These are phyloP conservation scores for Cladophialophora exuberans DNA, from an alignment of 2,329 filamentous ascomycete genomes.

Conservation along the genomic window DNA sequence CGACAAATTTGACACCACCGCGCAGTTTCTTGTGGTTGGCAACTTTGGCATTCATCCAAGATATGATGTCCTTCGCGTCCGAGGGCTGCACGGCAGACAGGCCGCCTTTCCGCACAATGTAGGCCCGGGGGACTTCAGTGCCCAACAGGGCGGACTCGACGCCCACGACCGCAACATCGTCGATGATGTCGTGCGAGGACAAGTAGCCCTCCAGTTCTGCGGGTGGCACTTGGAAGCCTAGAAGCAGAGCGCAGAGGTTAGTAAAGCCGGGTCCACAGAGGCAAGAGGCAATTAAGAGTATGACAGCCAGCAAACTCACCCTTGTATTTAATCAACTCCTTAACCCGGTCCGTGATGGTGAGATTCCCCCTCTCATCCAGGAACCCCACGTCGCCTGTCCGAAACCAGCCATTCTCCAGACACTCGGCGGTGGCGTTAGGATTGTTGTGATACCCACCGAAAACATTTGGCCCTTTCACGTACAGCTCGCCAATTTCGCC, in stretches of 20 bases:
- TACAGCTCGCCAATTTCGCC: conserved; percentile 72
- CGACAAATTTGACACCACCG: conserved; percentile 43
- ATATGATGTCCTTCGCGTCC: conserved; percentile 37
- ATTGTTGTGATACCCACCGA: conserved; percentile 66
- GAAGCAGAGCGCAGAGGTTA: neutral
- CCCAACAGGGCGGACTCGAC: conserved; percentile 38
- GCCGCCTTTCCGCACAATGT: conserved; percentile 41
- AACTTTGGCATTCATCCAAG: conserved; percentile 37
- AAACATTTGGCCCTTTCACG: conserved; percentile 66
- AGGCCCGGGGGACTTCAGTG: conserved; percentile 49
- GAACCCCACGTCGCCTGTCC: conserved; percentile 84
- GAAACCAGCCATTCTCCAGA: conserved; percentile 82
- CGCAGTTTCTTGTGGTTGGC: conserved; percentile 42
- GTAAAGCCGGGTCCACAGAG: neutral
- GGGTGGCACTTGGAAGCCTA: conserved; percentile 52
- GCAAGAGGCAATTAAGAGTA: neutral
- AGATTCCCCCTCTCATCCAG: conserved; percentile 74
- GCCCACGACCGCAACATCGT: conserved; percentile 53
- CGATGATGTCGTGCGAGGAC: conserved; percentile 44
- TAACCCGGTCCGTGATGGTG: conserved; percentile 85
- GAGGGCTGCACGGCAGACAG: conserved; percentile 61
- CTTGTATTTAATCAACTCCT: conserved; percentile 59
- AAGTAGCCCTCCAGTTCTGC: conserved; percentile 54
- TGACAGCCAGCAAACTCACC: conserved; percentile 26
- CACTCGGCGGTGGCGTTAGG: conserved; percentile 59